Evolutionary conservation across 768 basidiomycete species (phyloP).

Genomic region (Termitomyces sp.): DNA sequence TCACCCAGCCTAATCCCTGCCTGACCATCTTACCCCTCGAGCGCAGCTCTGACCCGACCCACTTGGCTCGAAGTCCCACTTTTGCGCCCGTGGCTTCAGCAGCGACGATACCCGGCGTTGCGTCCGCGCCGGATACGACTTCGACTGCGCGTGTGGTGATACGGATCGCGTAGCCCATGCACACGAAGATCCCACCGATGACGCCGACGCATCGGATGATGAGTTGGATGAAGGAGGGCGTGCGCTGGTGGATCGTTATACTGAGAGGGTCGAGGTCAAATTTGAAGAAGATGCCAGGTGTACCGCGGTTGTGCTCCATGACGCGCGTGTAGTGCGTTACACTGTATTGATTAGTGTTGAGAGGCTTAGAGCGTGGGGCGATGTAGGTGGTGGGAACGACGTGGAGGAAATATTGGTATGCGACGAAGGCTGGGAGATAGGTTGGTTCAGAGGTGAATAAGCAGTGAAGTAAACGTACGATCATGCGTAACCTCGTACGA

Average conservation of each 20-base stretch:
- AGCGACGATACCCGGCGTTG: conserved; percentile 47
- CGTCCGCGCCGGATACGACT: conserved; percentile 52
- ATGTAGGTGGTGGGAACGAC: conserved; percentile 96
- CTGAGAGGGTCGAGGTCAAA: conserved; percentile 91
- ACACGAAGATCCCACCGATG: conserved; percentile 86
- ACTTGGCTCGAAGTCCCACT: conserved; percentile 53
- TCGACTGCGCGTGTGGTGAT: conserved; percentile 61
- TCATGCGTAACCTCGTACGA: conserved; percentile 71
- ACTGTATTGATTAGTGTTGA: conserved; percentile 83
- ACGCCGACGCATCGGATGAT: conserved; percentile 88
- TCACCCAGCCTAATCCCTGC: conserved; percentile 55
- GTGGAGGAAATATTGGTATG: conserved; percentile 92
- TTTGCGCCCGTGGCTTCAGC: conserved; percentile 59
- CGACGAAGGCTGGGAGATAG: conserved; percentile 60
- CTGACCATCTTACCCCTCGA: conserved; percentile 49
- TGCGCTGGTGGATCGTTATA: conserved; percentile 83
- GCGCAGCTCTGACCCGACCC: conserved; percentile 61
- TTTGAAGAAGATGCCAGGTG: conserved; percentile 98
- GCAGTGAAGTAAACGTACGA: conserved; percentile 39
- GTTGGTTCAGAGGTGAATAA: neutral
- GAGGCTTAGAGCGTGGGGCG: conserved; percentile 56
- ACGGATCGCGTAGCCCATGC: conserved; percentile 70
- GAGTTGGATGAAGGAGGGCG: conserved; percentile 75
- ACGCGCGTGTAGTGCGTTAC: conserved; percentile 88
- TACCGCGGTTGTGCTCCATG: conserved; percentile 67